These are phyloP conservation scores for Trichoderma sp. DNA, from an alignment of 2,329 filamentous ascomycete genomes.

Conservation along the genomic window DNA sequence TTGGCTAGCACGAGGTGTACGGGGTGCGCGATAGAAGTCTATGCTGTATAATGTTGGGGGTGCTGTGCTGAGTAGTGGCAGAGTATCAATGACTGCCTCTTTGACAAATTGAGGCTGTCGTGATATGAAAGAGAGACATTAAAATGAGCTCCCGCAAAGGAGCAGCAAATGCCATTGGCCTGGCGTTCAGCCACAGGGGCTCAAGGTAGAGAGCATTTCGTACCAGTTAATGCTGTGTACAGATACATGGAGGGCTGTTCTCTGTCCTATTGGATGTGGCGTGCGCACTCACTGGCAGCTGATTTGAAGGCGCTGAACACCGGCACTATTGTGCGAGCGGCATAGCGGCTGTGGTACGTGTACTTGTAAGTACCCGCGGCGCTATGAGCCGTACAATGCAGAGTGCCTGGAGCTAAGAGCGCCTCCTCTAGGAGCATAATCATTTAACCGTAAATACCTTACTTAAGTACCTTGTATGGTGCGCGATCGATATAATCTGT, in stretches of 20 bases:
- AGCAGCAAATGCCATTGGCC: slow-evolving; percentile 2
- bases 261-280: not conserved
- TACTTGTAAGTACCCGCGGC: not conserved
- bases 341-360: not conserved
- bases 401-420: not conserved
- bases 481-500: slow-evolving; percentile 1
- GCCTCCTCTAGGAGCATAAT: not conserved
- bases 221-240: not conserved
- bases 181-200: not conserved
- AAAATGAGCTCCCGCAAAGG: not conserved
- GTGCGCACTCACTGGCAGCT: not conserved
- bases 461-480: not conserved
- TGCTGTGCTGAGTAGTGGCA: not conserved
- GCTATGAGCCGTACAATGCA: not conserved
- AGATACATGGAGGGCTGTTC: not conserved
- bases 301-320: not conserved
- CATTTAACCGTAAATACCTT: not conserved
- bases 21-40: not conserved
- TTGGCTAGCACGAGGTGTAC: not conserved
- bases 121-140: slow-evolving; percentile 7
- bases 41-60: not conserved
- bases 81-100: not conserved
- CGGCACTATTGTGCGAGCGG: not conserved
- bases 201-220: not conserved
- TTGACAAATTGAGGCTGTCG: not conserved